Percentiles rank a stretch among this genome's conserved stretches.
Evolutionary conservation across 2,329 filamentous ascomycete genomes (phyloP).

Genomic region (Cladosporium sp.): DNA sequence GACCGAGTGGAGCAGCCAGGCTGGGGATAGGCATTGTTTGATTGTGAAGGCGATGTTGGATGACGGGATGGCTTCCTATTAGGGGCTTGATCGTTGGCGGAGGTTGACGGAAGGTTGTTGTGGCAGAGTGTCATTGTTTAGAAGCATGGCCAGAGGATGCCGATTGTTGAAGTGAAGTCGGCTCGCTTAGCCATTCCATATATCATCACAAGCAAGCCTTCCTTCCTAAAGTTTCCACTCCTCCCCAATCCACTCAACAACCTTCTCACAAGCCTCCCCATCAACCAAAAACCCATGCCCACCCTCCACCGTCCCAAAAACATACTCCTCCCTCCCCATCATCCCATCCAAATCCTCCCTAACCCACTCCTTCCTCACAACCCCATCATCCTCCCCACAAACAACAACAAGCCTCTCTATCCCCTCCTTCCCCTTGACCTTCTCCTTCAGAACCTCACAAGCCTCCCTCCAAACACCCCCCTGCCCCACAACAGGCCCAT

Average conservation of each 20-base stretch:
- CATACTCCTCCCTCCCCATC: slow-evolving; percentile 9
- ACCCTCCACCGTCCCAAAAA: slow-evolving; percentile 6
- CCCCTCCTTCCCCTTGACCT: background rate
- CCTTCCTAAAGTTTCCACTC: slow-evolving; percentile 16
- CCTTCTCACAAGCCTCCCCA: background rate
- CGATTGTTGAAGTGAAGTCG: background rate
- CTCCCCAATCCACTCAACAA: background rate
- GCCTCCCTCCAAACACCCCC: slow-evolving; percentile 22
- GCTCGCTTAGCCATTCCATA: background rate
- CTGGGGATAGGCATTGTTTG: background rate
- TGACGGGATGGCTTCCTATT: slow-evolving; percentile 5
- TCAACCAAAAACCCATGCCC: slow-evolving; percentile 18
- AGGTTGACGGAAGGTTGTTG: background rate
- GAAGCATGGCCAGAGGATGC: background rate
- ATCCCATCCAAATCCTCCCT: slow-evolving; percentile 16
- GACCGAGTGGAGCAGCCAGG: slow-evolving; percentile 19
- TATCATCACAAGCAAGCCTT: background rate
- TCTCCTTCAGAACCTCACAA: slow-evolving; percentile 16
- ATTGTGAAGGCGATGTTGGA: slow-evolving; percentile 1
- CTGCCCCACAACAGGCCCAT: slow-evolving; percentile 24
- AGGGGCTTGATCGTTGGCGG: background rate
- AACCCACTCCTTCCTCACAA: slow-evolving; percentile 14
- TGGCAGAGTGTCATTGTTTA: background rate
- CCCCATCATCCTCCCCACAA: slow-evolving; percentile 12
- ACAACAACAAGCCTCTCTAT: slow-evolving; percentile 15